Conservation (phyloP, 441 rosid genomes). For the Erodium chrysanthum region DNA sequence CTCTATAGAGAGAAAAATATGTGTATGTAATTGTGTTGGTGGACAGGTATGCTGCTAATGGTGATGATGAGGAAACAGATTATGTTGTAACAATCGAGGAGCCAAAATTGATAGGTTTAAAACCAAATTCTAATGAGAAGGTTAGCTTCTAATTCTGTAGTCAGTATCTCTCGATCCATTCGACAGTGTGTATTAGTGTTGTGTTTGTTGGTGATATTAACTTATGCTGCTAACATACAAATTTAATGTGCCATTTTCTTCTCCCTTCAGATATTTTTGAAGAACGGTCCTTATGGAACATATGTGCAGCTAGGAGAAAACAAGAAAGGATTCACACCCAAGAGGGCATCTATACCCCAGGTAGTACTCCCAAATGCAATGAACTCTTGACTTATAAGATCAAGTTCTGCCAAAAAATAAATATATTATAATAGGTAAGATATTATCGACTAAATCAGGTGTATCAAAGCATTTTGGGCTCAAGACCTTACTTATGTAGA, state of each 20-base stretch:
- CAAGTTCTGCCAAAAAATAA: background rate
- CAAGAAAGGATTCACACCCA: conserved; percentile 7
- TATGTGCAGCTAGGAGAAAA: conserved; percentile 9
- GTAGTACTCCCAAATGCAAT: conserved; percentile 1
- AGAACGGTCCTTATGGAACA: conserved; percentile 2
- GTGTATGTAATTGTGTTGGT: conserved; percentile 18
- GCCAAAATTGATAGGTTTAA: conserved; percentile 74
- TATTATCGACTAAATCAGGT: background rate
- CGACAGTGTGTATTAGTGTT: background rate
- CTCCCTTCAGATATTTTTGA: conserved; percentile 4
- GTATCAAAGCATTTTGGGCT: too few species aligned
- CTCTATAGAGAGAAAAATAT: background rate
- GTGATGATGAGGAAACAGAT: conserved; percentile 51
- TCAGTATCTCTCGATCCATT: conserved; percentile 1
- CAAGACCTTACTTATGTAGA: too few species aligned
- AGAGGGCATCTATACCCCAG: conserved; percentile 6
- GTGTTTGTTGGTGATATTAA: background rate
- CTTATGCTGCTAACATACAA: background rate
- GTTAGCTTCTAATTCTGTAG: conserved; percentile 31
- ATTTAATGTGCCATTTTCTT: background rate
- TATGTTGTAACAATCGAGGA: conserved; percentile 64
- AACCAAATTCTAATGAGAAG: conserved; percentile 83
- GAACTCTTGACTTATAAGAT: background rate
- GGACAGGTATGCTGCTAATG: conserved; percentile 76
- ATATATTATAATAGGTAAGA: background rate